phyloP scores from a whole-genome alignment of 2,329 filamentous ascomycete genomes.

The Neonectria coccinea region DNA sequence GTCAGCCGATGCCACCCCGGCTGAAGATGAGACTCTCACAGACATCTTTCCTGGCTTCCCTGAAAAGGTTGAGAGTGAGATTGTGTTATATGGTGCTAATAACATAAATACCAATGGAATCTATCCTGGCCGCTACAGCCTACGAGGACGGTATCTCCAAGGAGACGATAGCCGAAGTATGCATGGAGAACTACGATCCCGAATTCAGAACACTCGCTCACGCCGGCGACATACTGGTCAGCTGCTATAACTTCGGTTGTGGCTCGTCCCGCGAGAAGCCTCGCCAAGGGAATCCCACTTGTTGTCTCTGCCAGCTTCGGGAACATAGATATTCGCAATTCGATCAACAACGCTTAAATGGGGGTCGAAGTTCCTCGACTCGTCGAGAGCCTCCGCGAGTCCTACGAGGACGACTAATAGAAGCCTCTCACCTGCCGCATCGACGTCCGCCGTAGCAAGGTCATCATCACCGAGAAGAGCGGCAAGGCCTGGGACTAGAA shows the following conservation, averaged over 20 bases:
- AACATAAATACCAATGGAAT: constrained; percentile 89
- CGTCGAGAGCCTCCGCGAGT: constrained; percentile 72
- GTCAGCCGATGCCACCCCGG: constrained; percentile 26
- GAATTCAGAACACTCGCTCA: constrained; percentile 73
- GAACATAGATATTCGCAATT: constrained; percentile 84
- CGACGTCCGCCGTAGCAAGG: constrained; percentile 77
- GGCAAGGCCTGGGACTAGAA: constrained; percentile 80
- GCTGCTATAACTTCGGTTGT: constrained; percentile 90
- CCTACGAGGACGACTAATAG: constrained; percentile 60
- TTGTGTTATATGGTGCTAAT: constrained; percentile 70
- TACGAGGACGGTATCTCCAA: constrained; percentile 86
- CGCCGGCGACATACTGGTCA: constrained; percentile 82
- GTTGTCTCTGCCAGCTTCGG: constrained; percentile 85
- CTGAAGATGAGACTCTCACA: constrained; percentile 61
- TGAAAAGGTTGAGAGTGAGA: constrained; percentile 84
- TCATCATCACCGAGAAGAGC: constrained; percentile 77
- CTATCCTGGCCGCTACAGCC: constrained; percentile 83
- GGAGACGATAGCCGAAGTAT: constrained; percentile 87
- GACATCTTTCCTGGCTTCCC: constrained; percentile 89
- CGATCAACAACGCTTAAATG: constrained; percentile 83
- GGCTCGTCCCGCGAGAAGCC: constrained; percentile 80
- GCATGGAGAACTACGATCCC: constrained; percentile 94
- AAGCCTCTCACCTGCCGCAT: constrained; percentile 77
- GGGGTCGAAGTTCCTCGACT: constrained; percentile 77
- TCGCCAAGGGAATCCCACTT: constrained; percentile 83